A percentile compares a stretch with the other conserved stretches of the same genome.
These are phyloP conservation scores for Clitoria ternatea DNA, from an alignment of 306 rosid species.

Conservation along the genomic window DNA sequence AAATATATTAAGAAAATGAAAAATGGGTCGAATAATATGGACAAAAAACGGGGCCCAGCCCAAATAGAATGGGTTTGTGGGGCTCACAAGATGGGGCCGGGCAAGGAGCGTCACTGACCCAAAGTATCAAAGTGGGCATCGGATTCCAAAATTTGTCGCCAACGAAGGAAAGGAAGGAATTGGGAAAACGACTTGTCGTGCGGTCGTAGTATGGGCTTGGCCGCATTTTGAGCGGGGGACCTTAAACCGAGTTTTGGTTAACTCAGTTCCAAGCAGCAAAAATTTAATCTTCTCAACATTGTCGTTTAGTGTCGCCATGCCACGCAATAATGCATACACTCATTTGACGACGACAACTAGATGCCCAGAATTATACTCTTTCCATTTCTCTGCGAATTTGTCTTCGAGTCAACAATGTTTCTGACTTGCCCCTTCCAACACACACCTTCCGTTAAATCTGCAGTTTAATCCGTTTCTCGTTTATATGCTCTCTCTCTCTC, in stretches of 20 bases:
- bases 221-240: conserved; percentile 34
- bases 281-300: background rate
- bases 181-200: conserved; percentile 30
- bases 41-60: background rate
- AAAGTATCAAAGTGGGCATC: conserved; percentile 33
- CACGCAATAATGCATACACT: background rate
- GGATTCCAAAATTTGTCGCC: conserved; percentile 50
- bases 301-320: conserved; percentile 18
- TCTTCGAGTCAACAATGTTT: background rate
- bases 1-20: too few species aligned
- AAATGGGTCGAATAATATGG: background rate
- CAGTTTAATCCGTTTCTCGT: background rate
- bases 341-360: background rate
- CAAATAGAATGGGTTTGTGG: background rate
- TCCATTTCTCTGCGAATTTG: conserved; percentile 14
- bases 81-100: conserved; percentile 3
- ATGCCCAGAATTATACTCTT: conserved; percentile 11
- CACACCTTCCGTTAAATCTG: background rate
- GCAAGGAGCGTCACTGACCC: conserved; percentile 2
- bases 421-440: background rate
- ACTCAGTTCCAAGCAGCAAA: background rate
- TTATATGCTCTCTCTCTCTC: background rate
- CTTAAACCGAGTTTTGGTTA: background rate
- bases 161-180: background rate
- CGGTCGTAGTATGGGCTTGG: conserved; percentile 24